Conservation (phyloP, 345 rosid genomes). For the Anacardium occidentale region DNA sequence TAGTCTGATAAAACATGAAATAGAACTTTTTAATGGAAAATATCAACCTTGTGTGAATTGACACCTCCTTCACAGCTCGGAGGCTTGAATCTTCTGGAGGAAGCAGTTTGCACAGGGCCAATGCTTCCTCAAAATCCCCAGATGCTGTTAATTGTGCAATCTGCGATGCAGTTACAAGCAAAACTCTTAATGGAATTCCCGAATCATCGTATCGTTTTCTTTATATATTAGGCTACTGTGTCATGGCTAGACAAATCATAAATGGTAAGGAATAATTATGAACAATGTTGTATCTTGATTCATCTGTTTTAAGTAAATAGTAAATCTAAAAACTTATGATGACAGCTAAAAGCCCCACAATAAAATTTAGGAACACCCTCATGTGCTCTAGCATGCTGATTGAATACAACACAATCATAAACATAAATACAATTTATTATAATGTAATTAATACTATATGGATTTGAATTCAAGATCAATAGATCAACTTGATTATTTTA, state of each 20-base stretch:
- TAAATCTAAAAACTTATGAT: too few species aligned
- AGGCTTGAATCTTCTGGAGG: slow-evolving; percentile 93
- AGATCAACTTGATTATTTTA: too few species aligned
- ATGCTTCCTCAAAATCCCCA: slow-evolving; percentile 96
- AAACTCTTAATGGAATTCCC: slow-evolving; percentile 17
- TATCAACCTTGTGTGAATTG: slow-evolving; percentile 87
- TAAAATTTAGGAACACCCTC: too few species aligned
- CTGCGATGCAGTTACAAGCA: slow-evolving; percentile 43
- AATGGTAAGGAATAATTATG: background rate
- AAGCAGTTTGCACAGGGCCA: slow-evolving; percentile 92
- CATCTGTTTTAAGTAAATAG: background rate
- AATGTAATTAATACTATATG: too few species aligned
- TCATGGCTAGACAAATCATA: slow-evolving; percentile 12
- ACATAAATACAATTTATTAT: too few species aligned
- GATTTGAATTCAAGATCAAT: too few species aligned
- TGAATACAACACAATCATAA: too few species aligned
- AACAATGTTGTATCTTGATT: background rate
- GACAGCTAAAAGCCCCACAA: too few species aligned
- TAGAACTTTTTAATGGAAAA: too few species aligned
- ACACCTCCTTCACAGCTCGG: slow-evolving; percentile 91
- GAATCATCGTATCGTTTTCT: slow-evolving; percentile 10
- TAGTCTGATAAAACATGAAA: too few species aligned
- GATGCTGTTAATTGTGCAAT: slow-evolving; percentile 97
- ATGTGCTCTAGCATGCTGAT: too few species aligned
- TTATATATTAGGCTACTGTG: slow-evolving; percentile 15